phyloP scores from a whole-genome alignment of 2,329 filamentous ascomycete genomes.

The Didymellaceae sp. region DNA sequence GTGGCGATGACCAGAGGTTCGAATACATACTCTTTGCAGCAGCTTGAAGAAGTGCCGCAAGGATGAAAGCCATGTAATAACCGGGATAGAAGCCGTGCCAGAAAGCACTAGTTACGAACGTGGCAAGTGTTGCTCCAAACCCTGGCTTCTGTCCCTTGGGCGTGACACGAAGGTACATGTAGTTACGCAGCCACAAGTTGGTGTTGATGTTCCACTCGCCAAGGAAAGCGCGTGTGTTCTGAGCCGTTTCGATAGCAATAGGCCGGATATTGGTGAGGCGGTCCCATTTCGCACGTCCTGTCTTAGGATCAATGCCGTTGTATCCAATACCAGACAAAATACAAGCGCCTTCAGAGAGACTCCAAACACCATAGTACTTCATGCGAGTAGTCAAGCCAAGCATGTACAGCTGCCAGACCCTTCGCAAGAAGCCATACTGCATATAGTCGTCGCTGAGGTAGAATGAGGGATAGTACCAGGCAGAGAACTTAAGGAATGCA shows the following conservation, averaged over 20 bases:
- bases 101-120: conserved; percentile 90
- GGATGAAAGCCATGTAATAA: conserved; percentile 89
- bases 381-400: conserved; percentile 80
- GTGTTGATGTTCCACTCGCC: conserved; percentile 99
- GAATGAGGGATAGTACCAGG: conserved; percentile 68
- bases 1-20: neutral
- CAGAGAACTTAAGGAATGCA: conserved; percentile 74
- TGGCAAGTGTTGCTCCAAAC: conserved; percentile 91
- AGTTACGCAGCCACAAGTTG: conserved; percentile 95
- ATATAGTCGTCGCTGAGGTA: conserved; percentile 72
- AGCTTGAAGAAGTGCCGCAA: conserved; percentile 91
- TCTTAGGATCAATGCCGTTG: conserved; percentile 85
- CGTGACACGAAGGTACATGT: conserved; percentile 93
- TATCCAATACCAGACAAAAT: conserved; percentile 94
- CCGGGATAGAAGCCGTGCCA: conserved; percentile 99
- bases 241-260: conserved; percentile 83
- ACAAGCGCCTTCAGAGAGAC: conserved; percentile 88
- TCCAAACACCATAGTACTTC: conserved; percentile 98
- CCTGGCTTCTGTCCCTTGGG: conserved; percentile 95
- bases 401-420: conserved; percentile 83
- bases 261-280: conserved; percentile 89
- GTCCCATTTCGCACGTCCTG: conserved; percentile 87
- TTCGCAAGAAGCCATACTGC: conserved; percentile 70
- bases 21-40: conserved; percentile 84
- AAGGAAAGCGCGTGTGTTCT: conserved; percentile 91